Evolutionary conservation across 176 grass and related monocot genomes (phyloP).

Genomic region (Cenchrus purpureus): DNA sequence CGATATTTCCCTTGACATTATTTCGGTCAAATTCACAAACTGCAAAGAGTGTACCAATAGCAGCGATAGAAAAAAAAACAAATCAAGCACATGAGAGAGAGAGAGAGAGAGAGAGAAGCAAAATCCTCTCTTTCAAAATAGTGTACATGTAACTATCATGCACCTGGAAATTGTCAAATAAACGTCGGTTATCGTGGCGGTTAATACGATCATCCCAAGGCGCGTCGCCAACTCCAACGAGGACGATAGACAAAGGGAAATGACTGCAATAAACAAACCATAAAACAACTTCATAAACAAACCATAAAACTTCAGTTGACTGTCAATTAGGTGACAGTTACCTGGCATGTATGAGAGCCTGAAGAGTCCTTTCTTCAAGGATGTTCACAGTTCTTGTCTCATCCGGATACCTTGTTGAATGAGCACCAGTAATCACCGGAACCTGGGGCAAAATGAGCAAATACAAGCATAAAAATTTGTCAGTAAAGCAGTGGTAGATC

Average conservation of each 20-base stretch:
- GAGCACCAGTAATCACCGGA: not conserved
- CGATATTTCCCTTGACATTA: slow-evolving; percentile 55
- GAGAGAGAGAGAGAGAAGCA: not conserved
- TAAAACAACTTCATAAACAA: not conserved
- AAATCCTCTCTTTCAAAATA: not conserved
- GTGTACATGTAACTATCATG: no score
- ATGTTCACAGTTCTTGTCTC: slow-evolving; percentile 31
- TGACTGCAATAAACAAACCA: slow-evolving; percentile 28
- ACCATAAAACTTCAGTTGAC: not conserved
- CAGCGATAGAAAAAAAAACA: not conserved
- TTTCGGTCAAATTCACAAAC: slow-evolving; percentile 84
- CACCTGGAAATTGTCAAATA: slow-evolving; percentile 68
- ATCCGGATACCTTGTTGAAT: not conserved
- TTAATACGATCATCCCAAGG: slow-evolving; percentile 51
- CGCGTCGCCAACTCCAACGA: slow-evolving; percentile 61
- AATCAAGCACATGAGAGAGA: not conserved
- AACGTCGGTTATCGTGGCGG: slow-evolving; percentile 20
- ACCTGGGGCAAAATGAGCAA: slow-evolving; percentile 2
- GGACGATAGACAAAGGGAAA: slow-evolving; percentile 62
- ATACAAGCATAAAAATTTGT: not conserved
- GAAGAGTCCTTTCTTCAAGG: slow-evolving; percentile 44
- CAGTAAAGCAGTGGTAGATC: not conserved
- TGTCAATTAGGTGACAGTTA: not conserved
- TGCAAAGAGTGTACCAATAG: not conserved
- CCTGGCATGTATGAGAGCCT: slow-evolving; percentile 42